Evolutionary conservation across 176 grass and related monocot species (phyloP).

Genomic region (Rhynchospora tenuis): DNA sequence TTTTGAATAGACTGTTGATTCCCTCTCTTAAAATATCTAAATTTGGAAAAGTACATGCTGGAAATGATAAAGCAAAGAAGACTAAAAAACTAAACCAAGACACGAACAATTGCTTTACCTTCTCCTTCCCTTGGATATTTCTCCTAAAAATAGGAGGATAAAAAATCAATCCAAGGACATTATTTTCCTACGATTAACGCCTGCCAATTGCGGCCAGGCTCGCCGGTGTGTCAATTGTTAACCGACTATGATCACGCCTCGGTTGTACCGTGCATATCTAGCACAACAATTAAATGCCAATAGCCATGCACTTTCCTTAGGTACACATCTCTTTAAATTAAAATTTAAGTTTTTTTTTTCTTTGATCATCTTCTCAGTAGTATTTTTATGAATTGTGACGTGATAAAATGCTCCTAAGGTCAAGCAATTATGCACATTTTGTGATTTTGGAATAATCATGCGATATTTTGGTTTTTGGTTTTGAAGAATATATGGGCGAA

Average conservation of each 20-base stretch:
- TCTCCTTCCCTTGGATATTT: neutral
- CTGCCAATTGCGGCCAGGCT: constrained; percentile 1
- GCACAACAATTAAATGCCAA: constrained; percentile 15
- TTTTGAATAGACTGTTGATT: neutral
- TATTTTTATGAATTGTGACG: neutral
- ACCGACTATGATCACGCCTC: constrained; percentile 14
- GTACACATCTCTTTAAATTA: constrained; percentile 1
- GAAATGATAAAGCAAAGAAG: neutral
- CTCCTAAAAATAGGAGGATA: constrained; percentile 16
- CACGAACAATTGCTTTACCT: neutral
- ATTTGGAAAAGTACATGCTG: constrained; percentile 20
- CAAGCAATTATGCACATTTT: neutral
- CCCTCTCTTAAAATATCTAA: constrained; percentile 19
- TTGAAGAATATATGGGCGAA: neutral
- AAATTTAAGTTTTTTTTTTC: neutral
- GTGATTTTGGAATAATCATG: neutral
- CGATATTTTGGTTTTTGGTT: neutral
- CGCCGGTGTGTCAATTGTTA: neutral
- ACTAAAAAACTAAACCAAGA: constrained; percentile 2
- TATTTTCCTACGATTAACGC: neutral
- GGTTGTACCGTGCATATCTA: constrained; percentile 11
- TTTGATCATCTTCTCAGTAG: neutral
- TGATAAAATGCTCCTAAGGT: neutral
- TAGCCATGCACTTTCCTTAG: constrained; percentile 17
- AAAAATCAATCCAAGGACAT: neutral